Conservation (phyloP, 2,329 filamentous ascomycete genomes). For the Cladophialophora bantiana region DNA sequence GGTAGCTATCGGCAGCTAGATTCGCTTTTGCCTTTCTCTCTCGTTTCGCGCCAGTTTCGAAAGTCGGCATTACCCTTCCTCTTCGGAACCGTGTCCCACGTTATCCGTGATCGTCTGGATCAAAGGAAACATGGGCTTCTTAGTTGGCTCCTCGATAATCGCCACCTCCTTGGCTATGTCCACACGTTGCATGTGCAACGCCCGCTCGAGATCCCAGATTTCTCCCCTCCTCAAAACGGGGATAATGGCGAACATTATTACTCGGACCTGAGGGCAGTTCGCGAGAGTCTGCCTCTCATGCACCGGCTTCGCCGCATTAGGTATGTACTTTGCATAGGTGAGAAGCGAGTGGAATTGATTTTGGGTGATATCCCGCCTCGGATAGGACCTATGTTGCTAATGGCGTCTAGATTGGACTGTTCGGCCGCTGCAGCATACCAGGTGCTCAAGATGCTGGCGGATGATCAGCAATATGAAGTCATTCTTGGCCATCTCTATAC, state of each 20-base stretch:
- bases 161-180: slow-evolving; percentile 30
- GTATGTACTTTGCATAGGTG: slow-evolving; percentile 17
- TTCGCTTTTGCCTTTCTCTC: slow-evolving; percentile 26
- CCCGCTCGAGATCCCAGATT: slow-evolving; percentile 9
- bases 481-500: slow-evolving; percentile 31
- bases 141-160: slow-evolving; percentile 20
- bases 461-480: slow-evolving; percentile 27
- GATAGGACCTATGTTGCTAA: not conserved
- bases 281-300: slow-evolving; percentile 29
- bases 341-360: not conserved
- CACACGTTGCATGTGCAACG: slow-evolving; percentile 28
- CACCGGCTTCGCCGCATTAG: slow-evolving; percentile 31
- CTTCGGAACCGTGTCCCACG: slow-evolving; percentile 30
- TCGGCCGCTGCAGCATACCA: slow-evolving; percentile 24
- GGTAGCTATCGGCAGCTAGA: slow-evolving; percentile 28
- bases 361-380: not conserved
- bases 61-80: slow-evolving; percentile 31
- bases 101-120: slow-evolving; percentile 27
- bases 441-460: slow-evolving; percentile 28
- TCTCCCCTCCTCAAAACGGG: not conserved
- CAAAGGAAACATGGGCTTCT: slow-evolving; percentile 21
- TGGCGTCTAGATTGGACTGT: slow-evolving; percentile 28
- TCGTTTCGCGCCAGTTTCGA: slow-evolving; percentile 30
- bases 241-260: not conserved
- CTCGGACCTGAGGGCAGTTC: slow-evolving; percentile 21